Conservation (phyloP, 805 yeast species). For the Saccharomycopsis malanga region DNA sequence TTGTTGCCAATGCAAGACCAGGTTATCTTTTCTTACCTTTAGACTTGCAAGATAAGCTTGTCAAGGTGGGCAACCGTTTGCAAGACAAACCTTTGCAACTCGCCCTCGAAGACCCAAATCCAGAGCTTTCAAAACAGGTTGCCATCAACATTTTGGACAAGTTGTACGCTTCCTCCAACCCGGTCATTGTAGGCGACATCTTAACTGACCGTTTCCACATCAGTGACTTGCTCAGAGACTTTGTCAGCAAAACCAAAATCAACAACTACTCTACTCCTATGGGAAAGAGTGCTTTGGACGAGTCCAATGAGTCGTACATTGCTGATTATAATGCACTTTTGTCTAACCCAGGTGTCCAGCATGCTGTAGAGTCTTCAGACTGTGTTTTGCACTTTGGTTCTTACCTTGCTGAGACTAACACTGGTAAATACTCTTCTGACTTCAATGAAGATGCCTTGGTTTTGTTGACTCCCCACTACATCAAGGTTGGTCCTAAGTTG, state of each 20-base stretch:
- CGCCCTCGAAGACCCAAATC: constrained; percentile 23
- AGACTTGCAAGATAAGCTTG: constrained; percentile 47
- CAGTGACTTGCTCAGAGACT: constrained; percentile 34
- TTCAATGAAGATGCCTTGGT: constrained; percentile 39
- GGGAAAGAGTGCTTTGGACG: constrained; percentile 73
- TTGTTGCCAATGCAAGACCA: constrained; percentile 59
- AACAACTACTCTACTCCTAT: constrained; percentile 54
- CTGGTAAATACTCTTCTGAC: constrained; percentile 54
- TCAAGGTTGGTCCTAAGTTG: constrained; percentile 38
- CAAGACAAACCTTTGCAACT: constrained; percentile 28
- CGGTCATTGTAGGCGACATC: constrained; percentile 67
- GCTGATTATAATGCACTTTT: constrained; percentile 69
- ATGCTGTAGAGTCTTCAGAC: constrained; percentile 52
- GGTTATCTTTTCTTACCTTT: constrained; percentile 77
- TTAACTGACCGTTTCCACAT: constrained; percentile 56
- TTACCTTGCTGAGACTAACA: constrained; percentile 57
- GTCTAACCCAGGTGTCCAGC: constrained; percentile 41
- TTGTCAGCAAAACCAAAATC: constrained; percentile 43
- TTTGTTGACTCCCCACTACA: constrained; percentile 46
- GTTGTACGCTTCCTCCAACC: constrained; percentile 47
- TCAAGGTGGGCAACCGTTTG: constrained; percentile 34
- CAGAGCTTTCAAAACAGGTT: constrained; percentile 30
- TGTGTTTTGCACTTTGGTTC: constrained; percentile 66
- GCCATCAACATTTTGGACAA: constrained; percentile 40
- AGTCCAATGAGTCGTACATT: constrained; percentile 51